Evolutionary conservation across 805 yeast species (phyloP).

Genomic region (Zygoascus tannicola): DNA sequence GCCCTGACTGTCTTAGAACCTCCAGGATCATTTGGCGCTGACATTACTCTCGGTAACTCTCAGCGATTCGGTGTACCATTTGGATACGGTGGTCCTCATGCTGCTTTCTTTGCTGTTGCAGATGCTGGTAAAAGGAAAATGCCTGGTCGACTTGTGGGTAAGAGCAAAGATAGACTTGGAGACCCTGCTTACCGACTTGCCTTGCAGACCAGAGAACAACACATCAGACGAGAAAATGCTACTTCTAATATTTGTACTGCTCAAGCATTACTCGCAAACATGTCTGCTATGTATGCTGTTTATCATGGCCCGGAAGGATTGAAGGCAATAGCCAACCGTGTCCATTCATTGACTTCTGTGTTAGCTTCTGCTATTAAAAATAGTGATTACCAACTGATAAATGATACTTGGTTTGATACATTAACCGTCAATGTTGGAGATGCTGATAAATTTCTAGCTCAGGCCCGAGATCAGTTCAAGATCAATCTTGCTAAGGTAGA

Average conservation of each 20-base stretch:
- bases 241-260: constrained; percentile 98
- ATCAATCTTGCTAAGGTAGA: constrained; percentile 70
- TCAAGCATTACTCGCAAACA: constrained; percentile 91
- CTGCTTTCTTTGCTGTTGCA: constrained; percentile 91
- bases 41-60: constrained; percentile 82
- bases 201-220: constrained; percentile 96
- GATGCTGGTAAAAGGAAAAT: constrained; percentile 77
- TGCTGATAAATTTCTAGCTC: constrained; percentile 47
- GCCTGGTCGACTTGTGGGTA: constrained; percentile 94
- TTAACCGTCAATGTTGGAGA: constrained; percentile 49
- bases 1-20: constrained; percentile 81
- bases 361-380: constrained; percentile 53
- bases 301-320: constrained; percentile 93
- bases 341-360: constrained; percentile 62
- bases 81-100: constrained; percentile 99
- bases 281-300: constrained; percentile 91
- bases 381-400: constrained; percentile 42
- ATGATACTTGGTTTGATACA: constrained; percentile 77
- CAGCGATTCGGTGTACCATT: constrained; percentile 97
- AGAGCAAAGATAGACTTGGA: constrained; percentile 84
- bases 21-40: constrained; percentile 82
- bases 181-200: constrained; percentile 86
- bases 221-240: constrained; percentile 94
- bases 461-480: constrained; percentile 51
- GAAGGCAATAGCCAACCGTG: constrained; percentile 63